These are phyloP conservation scores for Toxicodendron radicans DNA, from an alignment of 345 rosid species.

Conservation along the genomic window DNA sequence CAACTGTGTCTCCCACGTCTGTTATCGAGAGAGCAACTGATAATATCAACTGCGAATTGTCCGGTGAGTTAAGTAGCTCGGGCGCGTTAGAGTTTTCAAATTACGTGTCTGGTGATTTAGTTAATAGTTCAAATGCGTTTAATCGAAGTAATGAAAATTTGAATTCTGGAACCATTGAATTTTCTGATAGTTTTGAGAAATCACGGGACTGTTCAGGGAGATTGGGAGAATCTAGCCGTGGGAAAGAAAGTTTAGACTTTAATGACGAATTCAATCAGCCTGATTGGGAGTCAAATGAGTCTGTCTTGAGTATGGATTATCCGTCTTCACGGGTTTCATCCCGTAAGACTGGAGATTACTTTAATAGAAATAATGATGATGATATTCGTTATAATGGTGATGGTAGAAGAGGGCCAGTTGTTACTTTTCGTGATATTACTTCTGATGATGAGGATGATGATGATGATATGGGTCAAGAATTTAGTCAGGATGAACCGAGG, in stretches of 20 bases:
- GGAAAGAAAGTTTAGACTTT: constrained; percentile 45
- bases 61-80: constrained; percentile 67
- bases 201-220: constrained; percentile 52
- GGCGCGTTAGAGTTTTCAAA: constrained; percentile 45
- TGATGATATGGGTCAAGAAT: constrained; percentile 32
- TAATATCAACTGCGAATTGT: constrained; percentile 40
- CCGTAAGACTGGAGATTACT: constrained; percentile 54
- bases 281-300: constrained; percentile 84
- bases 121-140: constrained; percentile 19
- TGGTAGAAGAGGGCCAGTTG: constrained; percentile 54
- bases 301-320: constrained; percentile 80
- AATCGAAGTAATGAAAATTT: constrained; percentile 33
- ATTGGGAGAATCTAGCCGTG: constrained; percentile 42
- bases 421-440: constrained; percentile 67
- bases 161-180: constrained; percentile 41
- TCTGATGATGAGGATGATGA: constrained; percentile 52
- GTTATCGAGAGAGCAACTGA: constrained; percentile 54
- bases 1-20: constrained; percentile 70
- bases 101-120: constrained; percentile 56
- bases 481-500: constrained; percentile 42
- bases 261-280: constrained; percentile 50
- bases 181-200: constrained; percentile 63
- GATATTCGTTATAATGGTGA: constrained; percentile 39
- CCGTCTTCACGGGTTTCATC: constrained; percentile 79
- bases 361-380: constrained; percentile 36